Percentiles rank a stretch among this genome's conserved stretches.
Conservation (phyloP, 805 yeast genomes). For the Schwanniomyces vanrijiae region DNA sequence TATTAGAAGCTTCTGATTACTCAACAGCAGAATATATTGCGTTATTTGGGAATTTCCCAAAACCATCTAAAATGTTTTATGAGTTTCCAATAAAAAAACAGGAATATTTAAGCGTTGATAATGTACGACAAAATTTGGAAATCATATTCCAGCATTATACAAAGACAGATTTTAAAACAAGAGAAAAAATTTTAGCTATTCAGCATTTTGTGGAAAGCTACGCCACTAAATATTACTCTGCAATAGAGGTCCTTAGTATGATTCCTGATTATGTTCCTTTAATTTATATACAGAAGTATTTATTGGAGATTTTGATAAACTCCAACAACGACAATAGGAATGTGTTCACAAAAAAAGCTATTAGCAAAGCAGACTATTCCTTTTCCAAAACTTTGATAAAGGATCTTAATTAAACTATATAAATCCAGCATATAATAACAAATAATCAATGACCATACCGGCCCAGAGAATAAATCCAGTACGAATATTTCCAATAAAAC, state of each 20-base stretch:
- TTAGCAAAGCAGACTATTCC: constrained; percentile 29
- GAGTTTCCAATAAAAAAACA: constrained; percentile 1
- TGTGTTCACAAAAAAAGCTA: constrained; percentile 21
- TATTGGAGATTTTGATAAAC: constrained; percentile 18
- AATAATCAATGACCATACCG: constrained; percentile 68
- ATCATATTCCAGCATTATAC: constrained; percentile 19
- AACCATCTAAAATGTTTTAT: constrained; percentile 18
- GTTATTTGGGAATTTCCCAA: constrained; percentile 18
- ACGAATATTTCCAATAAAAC: constrained; percentile 72
- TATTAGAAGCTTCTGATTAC: constrained; percentile 27
- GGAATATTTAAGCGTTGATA: background rate
- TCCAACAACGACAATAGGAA: constrained; percentile 17
- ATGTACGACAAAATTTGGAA: constrained; percentile 10
- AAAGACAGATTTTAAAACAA: constrained; percentile 1
- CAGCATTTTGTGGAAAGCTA: constrained; percentile 27
- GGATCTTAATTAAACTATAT: constrained; percentile 22
- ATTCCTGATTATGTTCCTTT: constrained; percentile 34
- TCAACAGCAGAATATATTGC: constrained; percentile 35
- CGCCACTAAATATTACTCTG: constrained; percentile 18
- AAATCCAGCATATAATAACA: constrained; percentile 48
- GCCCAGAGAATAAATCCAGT: constrained; percentile 70
- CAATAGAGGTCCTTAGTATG: constrained; percentile 24
- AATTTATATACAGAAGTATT: constrained; percentile 25
- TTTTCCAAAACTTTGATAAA: constrained; percentile 17
- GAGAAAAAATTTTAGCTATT: constrained; percentile 16